A percentile compares a stretch with the other conserved stretches of the same genome.
Evolutionary conservation across 306 rosid species (phyloP).

Genomic region (Malus domestica): DNA sequence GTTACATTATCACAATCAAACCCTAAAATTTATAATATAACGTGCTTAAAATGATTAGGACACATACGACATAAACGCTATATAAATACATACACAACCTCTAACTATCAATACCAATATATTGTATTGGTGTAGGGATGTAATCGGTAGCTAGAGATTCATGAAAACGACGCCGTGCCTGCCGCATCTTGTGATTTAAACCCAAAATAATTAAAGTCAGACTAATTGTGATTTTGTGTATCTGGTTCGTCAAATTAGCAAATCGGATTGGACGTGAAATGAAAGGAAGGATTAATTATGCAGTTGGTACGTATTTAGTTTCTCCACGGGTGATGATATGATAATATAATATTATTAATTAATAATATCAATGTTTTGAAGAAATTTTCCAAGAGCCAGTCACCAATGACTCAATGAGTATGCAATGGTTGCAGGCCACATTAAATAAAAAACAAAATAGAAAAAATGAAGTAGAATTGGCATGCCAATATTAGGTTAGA

Average conservation of each 20-base stretch:
- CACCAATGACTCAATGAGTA: not conserved
- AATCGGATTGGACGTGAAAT: not conserved
- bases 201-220: not conserved
- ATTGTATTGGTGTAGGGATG: not conserved
- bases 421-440: not conserved
- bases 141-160: not conserved
- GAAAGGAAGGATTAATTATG: not conserved
- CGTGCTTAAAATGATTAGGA: not conserved
- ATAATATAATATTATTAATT: not conserved
- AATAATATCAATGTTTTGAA: not conserved
- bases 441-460: not conserved
- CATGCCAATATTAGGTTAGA: too few species aligned
- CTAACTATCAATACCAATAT: not conserved
- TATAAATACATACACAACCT: not conserved
- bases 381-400: not conserved
- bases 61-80: not conserved
- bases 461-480: not conserved
- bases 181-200: not conserved
- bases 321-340: not conserved
- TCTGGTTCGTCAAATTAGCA: not conserved
- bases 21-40: not conserved
- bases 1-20: slow-evolving; percentile 11
- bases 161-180: slow-evolving; percentile 6
- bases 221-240: not conserved
- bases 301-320: not conserved